Base-by-base conservation (phyloP, 1,284 basidiomycete species). In the Lignosus rhinocerotis region DNA sequence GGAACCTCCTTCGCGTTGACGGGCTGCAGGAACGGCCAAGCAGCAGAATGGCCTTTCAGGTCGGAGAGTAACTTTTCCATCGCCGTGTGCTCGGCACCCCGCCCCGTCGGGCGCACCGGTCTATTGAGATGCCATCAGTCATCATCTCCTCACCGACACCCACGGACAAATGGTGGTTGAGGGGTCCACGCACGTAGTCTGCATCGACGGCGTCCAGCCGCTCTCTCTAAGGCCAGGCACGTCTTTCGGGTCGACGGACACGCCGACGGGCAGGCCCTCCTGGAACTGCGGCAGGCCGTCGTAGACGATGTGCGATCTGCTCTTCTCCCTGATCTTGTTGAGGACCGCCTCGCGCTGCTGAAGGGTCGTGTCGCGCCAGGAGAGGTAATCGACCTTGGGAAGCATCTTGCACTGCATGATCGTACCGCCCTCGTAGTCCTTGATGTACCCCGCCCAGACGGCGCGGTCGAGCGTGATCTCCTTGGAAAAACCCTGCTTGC, bases 381-480 rank as follows among this genome's bases (percentile, higher is more conserved):
- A 82, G 61, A 97, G 80, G 69, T 99, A 99, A 70, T 94, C 87
- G 63, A 99, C 87, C 67, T 93, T 92, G 25, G 85, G 88, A 19
- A 99, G 77, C 92, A 99, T 92, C 4, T 90, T 92, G 71, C 97
- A 99, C 75, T 97, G 95, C 96, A 99, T 98, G 76, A 99, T 93
- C 46, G 97, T 99, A n/a, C 95, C 96, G 48, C 97, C 97, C 73
- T 99, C 97, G 74, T 99, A 99, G 73, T 99, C 97, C 75, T 99
- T 99, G 86, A 99, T 99, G 74, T 99, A 99, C 1, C 96, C 97
- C 0, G 96, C 96, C 97, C 97, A 99, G 3, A 92, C 81, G 2
- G 93, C 88, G 41, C 96, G 86, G 58, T 92, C 90, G 17, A 97
- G 84, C 0, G 89, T 91, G 65, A 99, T 97, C 64, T 99, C 96